Percentiles rank a stretch among this genome's conserved stretches.
These are phyloP conservation scores for Evernia prunastri DNA, from an alignment of 495 filamentous ascomycete species.

Conservation along the genomic window DNA sequence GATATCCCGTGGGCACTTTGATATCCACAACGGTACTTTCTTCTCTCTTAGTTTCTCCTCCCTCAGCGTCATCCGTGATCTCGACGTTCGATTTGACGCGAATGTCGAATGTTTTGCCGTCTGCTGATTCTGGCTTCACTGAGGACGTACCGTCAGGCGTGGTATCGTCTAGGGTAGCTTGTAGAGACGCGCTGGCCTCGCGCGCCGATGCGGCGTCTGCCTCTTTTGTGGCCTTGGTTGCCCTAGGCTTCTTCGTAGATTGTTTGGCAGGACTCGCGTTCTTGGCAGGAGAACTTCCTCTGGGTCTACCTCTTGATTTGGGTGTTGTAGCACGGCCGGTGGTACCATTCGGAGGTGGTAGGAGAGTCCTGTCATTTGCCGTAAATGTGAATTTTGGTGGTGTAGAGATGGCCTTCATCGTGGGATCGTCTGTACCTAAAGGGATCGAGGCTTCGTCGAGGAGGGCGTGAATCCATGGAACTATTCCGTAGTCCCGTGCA, in stretches of 20 bases:
- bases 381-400: constrained; percentile 58
- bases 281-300: constrained; percentile 54
- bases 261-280: constrained; percentile 38
- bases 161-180: constrained; percentile 44
- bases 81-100: constrained; percentile 55
- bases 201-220: constrained; percentile 41
- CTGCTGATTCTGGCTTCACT: constrained; percentile 33
- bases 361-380: constrained; percentile 30
- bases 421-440: constrained; percentile 42
- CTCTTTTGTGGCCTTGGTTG: constrained; percentile 51
- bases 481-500: constrained; percentile 75
- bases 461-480: constrained; percentile 82
- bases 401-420: constrained; percentile 59
- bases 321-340: constrained; percentile 33
- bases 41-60: constrained; percentile 34
- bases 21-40: constrained; percentile 64
- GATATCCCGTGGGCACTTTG: constrained; percentile 61
- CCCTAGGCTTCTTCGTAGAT: constrained; percentile 69
- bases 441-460: constrained; percentile 70
- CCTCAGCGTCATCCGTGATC: constrained; percentile 50
- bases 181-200: constrained; percentile 45
- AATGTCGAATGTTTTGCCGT: constrained; percentile 56
- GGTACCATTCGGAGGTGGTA: constrained; percentile 32
- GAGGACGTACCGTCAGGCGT: constrained; percentile 31
- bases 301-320: constrained; percentile 41